A percentile compares a stretch with the other conserved stretches of the same genome.
Conservation (phyloP, 495 filamentous ascomycete genomes). For the Coniosporium apollinis region DNA sequence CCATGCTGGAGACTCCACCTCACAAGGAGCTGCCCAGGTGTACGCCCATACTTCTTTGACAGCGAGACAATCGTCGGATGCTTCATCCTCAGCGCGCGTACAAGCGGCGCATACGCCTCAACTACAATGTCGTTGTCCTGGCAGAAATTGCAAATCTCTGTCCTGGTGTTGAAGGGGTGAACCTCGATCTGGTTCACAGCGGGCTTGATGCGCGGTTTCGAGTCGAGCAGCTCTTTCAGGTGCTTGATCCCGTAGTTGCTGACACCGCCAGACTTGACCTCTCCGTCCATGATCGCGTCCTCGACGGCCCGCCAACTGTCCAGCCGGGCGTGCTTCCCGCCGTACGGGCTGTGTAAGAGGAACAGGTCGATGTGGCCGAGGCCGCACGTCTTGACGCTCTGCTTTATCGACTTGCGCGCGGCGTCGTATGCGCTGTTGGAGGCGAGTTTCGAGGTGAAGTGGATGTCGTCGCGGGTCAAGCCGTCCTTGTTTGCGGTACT, state of each 20-base stretch:
- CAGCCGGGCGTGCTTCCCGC: constrained; percentile 38
- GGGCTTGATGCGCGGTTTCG: constrained; percentile 33
- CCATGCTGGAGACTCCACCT: constrained; percentile 56
- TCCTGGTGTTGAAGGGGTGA: constrained; percentile 50
- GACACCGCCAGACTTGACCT: constrained; percentile 43
- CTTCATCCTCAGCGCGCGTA: constrained; percentile 37
- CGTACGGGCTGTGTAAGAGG: constrained; percentile 48
- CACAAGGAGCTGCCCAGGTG: constrained; percentile 44
- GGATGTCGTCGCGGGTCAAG: constrained; percentile 40
- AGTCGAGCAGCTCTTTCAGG: constrained; percentile 44
- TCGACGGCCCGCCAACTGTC: constrained; percentile 50
- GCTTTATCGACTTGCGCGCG: constrained; percentile 37
- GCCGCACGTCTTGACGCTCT: constrained; percentile 35
- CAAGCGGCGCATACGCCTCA: constrained; percentile 50
- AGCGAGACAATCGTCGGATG: constrained; percentile 33
- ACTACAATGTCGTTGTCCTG: constrained; percentile 36
- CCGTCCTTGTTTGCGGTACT: constrained; percentile 22
- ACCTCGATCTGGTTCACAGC: constrained; percentile 55
- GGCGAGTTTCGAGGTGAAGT: constrained; percentile 51
- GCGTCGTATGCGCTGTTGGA: constrained; percentile 39
- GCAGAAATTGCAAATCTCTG: constrained; percentile 38
- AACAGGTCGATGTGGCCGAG: constrained; percentile 58
- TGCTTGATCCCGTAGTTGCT: constrained; percentile 54
- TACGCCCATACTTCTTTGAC: constrained; percentile 39
- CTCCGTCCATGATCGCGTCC: constrained; percentile 43